phyloP scores from a whole-genome alignment of 1,139 yeast genomes.

The Nadsonia commutata region DNA sequence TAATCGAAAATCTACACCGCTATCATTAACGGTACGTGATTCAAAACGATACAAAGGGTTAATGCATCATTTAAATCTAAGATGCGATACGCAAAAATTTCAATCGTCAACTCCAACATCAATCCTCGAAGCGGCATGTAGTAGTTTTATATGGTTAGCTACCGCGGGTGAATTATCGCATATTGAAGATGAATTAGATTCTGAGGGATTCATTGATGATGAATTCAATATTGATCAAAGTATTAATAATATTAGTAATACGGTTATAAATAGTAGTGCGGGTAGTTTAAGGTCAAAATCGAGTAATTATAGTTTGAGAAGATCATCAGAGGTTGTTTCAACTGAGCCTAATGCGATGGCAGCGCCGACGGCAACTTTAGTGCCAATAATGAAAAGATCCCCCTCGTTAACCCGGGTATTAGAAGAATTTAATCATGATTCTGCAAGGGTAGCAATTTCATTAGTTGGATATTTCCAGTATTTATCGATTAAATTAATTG shows the following conservation, averaged over 20 bases:
- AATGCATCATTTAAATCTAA: constrained; percentile 16
- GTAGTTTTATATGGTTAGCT: constrained; percentile 70
- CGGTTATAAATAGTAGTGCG: not conserved
- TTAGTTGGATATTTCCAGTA: constrained; percentile 20
- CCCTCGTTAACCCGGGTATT: not conserved
- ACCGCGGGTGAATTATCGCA: constrained; percentile 54
- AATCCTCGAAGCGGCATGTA: constrained; percentile 5
- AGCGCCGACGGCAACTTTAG: not conserved
- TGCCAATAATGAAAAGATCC: not conserved
- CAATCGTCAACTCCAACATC: constrained; percentile 8
- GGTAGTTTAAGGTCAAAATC: constrained; percentile 1
- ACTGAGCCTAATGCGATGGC: not conserved
- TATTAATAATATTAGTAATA: not conserved
- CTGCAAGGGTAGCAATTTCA: constrained; percentile 7
- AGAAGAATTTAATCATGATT: not conserved
- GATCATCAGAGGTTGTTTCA: too few relatives aligned
- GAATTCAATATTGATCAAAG: not conserved
- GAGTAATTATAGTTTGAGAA: not conserved
- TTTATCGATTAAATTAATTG: constrained; percentile 16
- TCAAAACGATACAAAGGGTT: constrained; percentile 17
- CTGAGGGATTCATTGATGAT: constrained; percentile 12
- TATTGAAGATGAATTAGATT: constrained; percentile 23
- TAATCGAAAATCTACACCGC: not conserved
- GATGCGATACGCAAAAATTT: constrained; percentile 8
- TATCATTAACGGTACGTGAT: constrained; percentile 16